Evolutionary conservation across 495 filamentous ascomycete species (phyloP), one percentile per base, ranked within the genome.

Genomic region (Xylaria sp.): DNA sequence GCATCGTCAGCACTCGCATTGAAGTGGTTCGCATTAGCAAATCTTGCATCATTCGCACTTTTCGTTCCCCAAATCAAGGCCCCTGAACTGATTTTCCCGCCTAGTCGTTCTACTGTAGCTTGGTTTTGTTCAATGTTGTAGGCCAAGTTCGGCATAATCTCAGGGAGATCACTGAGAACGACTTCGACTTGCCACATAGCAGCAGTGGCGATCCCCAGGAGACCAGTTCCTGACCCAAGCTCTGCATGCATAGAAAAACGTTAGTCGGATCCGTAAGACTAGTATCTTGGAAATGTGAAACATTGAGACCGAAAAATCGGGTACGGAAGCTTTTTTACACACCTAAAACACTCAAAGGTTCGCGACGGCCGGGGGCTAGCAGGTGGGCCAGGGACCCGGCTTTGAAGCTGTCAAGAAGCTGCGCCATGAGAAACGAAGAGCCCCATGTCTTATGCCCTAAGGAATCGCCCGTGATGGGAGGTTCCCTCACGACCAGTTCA

Each of bases 361-460:
- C 37, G 29, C 71, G 53, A 61, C 64, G 50, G 61, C 68, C 61
- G 26, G 74, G 24, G 3, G 61, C 33, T 33, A 87, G 71, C 19
- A 87, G 65, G 61, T 85, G 82, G 1, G 76, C 71, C 14, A 87
- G 72, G 12, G 79, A 76, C 0, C 73, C 74, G 29, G 72, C 68
- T 5, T 78, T 74, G 31, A 88, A 78, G n/a, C 73, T 62, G 5
- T 78, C 75, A 3, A 98, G 88, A 15, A 91, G 90, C 72, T 90
- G 92, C 0, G 96, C 92, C 21, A 99, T 90, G 3, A 97, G 87
- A 77, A 93, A 96, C 0, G 93, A 93, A 0, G 93, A 93, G 0
- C 92, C 89, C 95, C 95, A 97, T 0, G 95, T 98, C 77, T 98
- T 98, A 75, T 94, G 87, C 14, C 96, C 96, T 19, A 98, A 87